A percentile compares a stretch with the other conserved stretches of the same genome.
Evolutionary conservation across 176 grass and related monocot genomes (phyloP).

Genomic region (Oryza glumipatula): DNA sequence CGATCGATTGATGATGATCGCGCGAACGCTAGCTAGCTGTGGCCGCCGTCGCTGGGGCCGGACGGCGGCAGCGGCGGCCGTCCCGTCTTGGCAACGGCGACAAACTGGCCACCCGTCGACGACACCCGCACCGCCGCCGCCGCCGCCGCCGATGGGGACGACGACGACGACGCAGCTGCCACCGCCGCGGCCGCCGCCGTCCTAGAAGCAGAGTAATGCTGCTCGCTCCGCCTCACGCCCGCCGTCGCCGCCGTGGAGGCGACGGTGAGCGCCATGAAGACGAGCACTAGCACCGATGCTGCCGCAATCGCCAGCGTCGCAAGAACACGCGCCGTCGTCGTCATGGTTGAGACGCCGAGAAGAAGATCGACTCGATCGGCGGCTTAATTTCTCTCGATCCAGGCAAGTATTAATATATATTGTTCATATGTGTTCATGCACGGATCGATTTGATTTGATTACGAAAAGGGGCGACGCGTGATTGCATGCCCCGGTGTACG

Average conservation of each 20-base stretch:
- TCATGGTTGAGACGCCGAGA: slow-evolving; percentile 2
- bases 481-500: neutral
- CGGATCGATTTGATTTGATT: neutral
- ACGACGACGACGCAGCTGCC: too few species aligned
- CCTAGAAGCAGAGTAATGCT: neutral
- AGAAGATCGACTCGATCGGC: neutral
- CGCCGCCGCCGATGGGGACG: neutral
- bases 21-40: neutral
- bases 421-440: neutral
- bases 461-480: neutral
- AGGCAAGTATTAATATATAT: neutral
- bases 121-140: neutral
- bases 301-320: neutral
- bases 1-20: neutral
- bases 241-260: neutral
- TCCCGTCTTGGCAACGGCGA: neutral
- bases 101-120: neutral
- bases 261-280: neutral
- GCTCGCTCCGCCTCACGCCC: neutral
- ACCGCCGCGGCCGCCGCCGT: too few species aligned
- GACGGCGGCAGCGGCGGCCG: slow-evolving; percentile 34
- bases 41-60: slow-evolving; percentile 36
- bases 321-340: neutral
- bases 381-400: neutral
- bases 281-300: neutral